These are phyloP conservation scores for Aurifilum marmelostoma DNA, from an alignment of 2,329 filamentous ascomycete species.

Conservation along the genomic window DNA sequence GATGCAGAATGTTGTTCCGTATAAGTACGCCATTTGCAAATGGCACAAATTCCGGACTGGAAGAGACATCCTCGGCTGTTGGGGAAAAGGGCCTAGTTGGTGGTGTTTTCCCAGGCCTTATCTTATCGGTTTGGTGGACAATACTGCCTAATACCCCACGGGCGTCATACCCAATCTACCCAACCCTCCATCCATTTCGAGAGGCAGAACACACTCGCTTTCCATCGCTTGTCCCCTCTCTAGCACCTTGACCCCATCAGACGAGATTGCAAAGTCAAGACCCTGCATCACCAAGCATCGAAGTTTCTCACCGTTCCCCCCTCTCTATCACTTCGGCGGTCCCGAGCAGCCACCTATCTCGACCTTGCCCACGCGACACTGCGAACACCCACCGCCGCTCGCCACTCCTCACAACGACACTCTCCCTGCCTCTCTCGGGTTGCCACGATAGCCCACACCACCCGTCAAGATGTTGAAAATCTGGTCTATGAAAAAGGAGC, in stretches of 20 bases:
- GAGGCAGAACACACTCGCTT: background rate
- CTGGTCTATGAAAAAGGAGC: slow-evolving; percentile 99
- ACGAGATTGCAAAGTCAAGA: background rate
- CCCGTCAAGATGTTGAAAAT: slow-evolving; percentile 89
- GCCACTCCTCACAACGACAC: background rate
- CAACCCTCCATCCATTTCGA: background rate
- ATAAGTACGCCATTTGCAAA: background rate
- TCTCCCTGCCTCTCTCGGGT: slow-evolving; percentile 7
- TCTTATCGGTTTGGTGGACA: slow-evolving; percentile 4
- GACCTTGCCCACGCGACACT: slow-evolving; percentile 4
- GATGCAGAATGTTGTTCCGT: too few species aligned
- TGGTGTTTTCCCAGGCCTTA: background rate
- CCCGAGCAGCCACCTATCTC: slow-evolving; percentile 1
- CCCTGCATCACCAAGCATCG: background rate
- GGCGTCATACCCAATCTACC: slow-evolving; percentile 5
- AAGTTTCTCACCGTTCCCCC: background rate
- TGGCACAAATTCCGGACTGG: background rate
- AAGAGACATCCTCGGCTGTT: too few species aligned
- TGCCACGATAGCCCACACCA: slow-evolving; percentile 13
- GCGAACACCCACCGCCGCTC: background rate
- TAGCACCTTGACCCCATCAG: background rate
- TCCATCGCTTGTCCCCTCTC: background rate
- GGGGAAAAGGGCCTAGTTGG: background rate
- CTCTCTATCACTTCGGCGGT: slow-evolving; percentile 3
- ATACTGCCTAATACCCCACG: slow-evolving; percentile 1